Evolutionary conservation across 495 filamentous ascomycete species (phyloP), one percentile per base, ranked within the genome.

Genomic region (Podospora bellae-mahoneyi): DNA sequence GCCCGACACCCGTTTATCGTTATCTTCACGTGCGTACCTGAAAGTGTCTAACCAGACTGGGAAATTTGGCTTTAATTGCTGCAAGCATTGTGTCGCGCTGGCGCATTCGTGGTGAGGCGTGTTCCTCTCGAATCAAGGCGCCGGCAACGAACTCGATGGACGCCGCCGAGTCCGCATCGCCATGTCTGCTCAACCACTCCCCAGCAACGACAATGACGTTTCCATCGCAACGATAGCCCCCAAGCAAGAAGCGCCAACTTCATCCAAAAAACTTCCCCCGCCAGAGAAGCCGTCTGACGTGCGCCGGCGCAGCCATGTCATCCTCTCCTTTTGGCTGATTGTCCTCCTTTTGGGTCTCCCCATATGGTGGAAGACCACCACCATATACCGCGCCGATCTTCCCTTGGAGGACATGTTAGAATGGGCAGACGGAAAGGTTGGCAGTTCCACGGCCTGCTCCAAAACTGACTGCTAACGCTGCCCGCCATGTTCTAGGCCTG

Each of bases 281-380:
- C 89, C 92, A 60, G 94, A 97, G 78, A 88, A 87, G 64, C 78
- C 84, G 54, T 87, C 89, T 68, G 88, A 88, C 63, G 81, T 91
- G 23, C 85, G 84, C 73, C 84, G 86, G 57, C 89, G 94, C 62
- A 84, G 85, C 64, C 83, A 80, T 64, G 90, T 98, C 59, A 89
- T 99, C 72, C 78, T 91, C 62, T 93, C 95, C 5, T 98, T 98
- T 74, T 98, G 95, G 96, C 82, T 86, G 20, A 88, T 97, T 18
- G 92, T 96, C 15, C 75, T 96, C 27, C 86, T 90, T 39, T 82
- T 98, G 19, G 96, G 95, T 19, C 79, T 98, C 68, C 95, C 95
- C 71, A 89, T 97, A 88, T 99, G 95, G 95, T 92, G 92, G 88
- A 88, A 89, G 76, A 98, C 95, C n/a, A 98, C 96, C 0, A 90